Evolutionary conservation across 495 filamentous ascomycete genomes (phyloP).

Genomic region (Ascobolus immersus): DNA sequence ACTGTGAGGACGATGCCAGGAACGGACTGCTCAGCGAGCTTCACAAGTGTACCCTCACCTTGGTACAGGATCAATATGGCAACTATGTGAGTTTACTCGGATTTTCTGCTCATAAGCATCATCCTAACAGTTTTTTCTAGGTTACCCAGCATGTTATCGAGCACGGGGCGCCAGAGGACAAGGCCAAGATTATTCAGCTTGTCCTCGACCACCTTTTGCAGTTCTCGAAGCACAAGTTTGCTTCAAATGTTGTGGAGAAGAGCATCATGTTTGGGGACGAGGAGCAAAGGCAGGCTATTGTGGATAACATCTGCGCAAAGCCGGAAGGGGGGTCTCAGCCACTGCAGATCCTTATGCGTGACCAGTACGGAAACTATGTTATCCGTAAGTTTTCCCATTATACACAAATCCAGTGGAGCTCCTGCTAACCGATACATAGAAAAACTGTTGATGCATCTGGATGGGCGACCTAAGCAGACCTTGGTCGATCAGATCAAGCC

Average conservation of each 20-base stretch:
- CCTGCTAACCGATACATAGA: conserved; percentile 30
- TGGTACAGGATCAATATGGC: conserved; percentile 77
- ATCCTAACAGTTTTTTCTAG: not conserved
- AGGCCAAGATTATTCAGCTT: conserved; percentile 41
- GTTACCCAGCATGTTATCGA: conserved; percentile 78
- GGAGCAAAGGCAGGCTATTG: conserved; percentile 45
- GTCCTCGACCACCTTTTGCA: conserved; percentile 46
- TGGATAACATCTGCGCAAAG: conserved; percentile 35
- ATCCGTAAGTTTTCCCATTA: conserved; percentile 45
- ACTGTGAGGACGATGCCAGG: conserved; percentile 48
- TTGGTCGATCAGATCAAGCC: conserved; percentile 52
- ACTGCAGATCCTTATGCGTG: conserved; percentile 54
- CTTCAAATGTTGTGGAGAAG: conserved; percentile 93
- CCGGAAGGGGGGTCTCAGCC: conserved; percentile 41
- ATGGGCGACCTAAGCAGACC: conserved; percentile 33
- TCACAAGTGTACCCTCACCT: conserved; percentile 37
- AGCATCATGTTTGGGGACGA: conserved; percentile 51
- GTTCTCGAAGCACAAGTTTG: conserved; percentile 84
- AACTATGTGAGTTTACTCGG: conserved; percentile 41
- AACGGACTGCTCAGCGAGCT: conserved; percentile 52
- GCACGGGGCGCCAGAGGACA: conserved; percentile 52
- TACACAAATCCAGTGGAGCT: not conserved
- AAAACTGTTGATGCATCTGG: conserved; percentile 48
- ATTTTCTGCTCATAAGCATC: not conserved
- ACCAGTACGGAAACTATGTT: conserved; percentile 90